These are phyloP conservation scores for Curvularia sp. DNA, from an alignment of 2,329 filamentous ascomycete genomes.

Conservation along the genomic window DNA sequence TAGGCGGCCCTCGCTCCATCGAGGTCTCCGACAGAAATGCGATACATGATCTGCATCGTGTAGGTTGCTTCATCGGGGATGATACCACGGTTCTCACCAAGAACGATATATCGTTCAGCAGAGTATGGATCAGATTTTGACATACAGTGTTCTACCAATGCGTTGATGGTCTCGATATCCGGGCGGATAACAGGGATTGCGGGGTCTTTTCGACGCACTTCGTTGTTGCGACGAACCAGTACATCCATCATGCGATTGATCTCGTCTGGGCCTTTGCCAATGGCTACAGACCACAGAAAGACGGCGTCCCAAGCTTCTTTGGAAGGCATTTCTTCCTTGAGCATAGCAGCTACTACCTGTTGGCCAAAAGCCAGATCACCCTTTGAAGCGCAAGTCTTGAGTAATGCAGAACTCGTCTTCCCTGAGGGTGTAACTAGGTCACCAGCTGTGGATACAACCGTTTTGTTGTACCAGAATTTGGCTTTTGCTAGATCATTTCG, in stretches of 20 bases:
- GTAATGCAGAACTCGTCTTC: constrained; percentile 60
- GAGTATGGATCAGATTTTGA: constrained; percentile 72
- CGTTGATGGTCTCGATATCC: constrained; percentile 77
- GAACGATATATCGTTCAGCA: constrained; percentile 73
- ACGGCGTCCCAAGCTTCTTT: constrained; percentile 74
- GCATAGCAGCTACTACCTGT: constrained; percentile 54
- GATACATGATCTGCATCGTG: constrained; percentile 77
- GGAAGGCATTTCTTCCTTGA: constrained; percentile 34
- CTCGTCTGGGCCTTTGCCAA: constrained; percentile 74
- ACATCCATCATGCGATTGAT: constrained; percentile 74
- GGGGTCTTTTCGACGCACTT: constrained; percentile 50
- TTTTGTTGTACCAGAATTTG: constrained; percentile 70
- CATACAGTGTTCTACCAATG: constrained; percentile 74
- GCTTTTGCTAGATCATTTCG: constrained; percentile 66
- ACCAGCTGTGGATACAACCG: constrained; percentile 49
- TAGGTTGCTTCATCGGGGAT: constrained; percentile 72
- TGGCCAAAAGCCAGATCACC: constrained; percentile 45
- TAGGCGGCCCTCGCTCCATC: constrained; percentile 72
- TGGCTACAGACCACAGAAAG: constrained; percentile 76
- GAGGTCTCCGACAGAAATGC: constrained; percentile 74
- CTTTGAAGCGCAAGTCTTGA: constrained; percentile 62
- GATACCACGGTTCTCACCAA: constrained; percentile 71
- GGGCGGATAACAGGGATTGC: constrained; percentile 54
- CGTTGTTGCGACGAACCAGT: constrained; percentile 62
- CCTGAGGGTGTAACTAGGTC: constrained; percentile 13